Conservation (phyloP, 306 rosid genomes). For the Begonia fuchsioides region DNA sequence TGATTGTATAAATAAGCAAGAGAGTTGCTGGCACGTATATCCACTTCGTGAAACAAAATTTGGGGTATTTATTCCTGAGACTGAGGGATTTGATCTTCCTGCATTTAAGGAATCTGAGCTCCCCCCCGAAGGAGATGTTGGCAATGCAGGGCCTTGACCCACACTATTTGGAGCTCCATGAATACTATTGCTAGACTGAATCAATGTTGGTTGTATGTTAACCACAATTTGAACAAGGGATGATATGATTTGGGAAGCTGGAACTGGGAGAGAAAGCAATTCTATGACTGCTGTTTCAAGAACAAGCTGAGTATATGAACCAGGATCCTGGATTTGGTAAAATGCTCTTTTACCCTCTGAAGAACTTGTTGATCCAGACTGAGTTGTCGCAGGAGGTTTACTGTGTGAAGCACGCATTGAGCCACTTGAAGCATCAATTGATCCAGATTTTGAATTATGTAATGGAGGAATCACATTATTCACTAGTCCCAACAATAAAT, state of each 20-base stretch:
- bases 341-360: constrained; percentile 78
- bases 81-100: constrained; percentile 73
- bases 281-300: constrained; percentile 95
- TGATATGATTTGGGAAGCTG: constrained; percentile 74
- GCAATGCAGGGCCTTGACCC: constrained; percentile 79
- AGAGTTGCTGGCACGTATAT: constrained; percentile 83
- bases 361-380: constrained; percentile 55
- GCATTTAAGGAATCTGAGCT: constrained; percentile 92
- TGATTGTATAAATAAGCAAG: constrained; percentile 93
- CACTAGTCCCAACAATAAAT: constrained; percentile 82
- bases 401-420: constrained; percentile 43
- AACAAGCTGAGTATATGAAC: constrained; percentile 84
- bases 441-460: constrained; percentile 66
- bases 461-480: constrained; percentile 92
- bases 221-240: constrained; percentile 83
- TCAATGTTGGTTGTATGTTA: constrained; percentile 82
- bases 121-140: constrained; percentile 97
- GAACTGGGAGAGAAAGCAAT: constrained; percentile 83
- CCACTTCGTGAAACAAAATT: constrained; percentile 90
- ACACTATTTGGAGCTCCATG: constrained; percentile 61
- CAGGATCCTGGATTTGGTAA: constrained; percentile 98
- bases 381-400: constrained; percentile 58
- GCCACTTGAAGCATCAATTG: constrained; percentile 37
- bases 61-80: constrained; percentile 74
- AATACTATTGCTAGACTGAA: constrained; percentile 74